These are phyloP conservation scores for Nelumbo lutea DNA, from an alignment of 164 flowering plant species.

Conservation along the genomic window DNA sequence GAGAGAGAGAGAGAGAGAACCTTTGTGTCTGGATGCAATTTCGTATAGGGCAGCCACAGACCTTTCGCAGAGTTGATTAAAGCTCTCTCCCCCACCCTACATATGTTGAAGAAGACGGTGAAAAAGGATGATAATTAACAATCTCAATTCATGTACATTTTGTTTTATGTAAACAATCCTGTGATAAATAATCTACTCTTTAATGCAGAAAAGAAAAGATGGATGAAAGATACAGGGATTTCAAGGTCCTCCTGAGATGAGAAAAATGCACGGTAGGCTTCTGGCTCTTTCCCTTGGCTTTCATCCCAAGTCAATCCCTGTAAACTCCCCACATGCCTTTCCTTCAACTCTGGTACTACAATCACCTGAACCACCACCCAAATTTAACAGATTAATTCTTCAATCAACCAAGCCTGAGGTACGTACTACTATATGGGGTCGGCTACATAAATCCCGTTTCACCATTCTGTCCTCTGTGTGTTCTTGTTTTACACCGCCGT, in stretches of 20 bases:
- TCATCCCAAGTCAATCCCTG: conserved; percentile 27
- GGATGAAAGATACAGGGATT: conserved; percentile 15
- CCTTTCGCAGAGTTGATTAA: conserved; percentile 27
- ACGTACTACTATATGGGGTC: not conserved
- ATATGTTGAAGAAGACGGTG: not conserved
- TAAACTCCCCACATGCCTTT: conserved; percentile 29
- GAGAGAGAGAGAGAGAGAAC: conserved; percentile 1
- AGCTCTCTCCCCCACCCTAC: conserved; percentile 34
- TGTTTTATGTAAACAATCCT: no score
- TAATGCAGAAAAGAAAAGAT: not conserved
- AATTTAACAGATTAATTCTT: not conserved
- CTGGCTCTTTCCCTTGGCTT: conserved; percentile 27
- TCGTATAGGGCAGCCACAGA: conserved; percentile 26
- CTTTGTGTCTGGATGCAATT: conserved; percentile 29
- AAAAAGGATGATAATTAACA: not conserved
- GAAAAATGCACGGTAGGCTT: conserved; percentile 29
- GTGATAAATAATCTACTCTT: not conserved
- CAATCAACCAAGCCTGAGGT: no score
- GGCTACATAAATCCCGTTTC: no score
- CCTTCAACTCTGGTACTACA: conserved; percentile 25
- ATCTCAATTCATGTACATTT: no score
- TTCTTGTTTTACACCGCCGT: no score
- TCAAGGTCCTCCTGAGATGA: conserved; percentile 24
- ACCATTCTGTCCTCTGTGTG: no score
- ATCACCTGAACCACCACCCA: conserved; percentile 14